Evolutionary conservation across 2,329 filamentous ascomycete genomes (phyloP).

Genomic region (Pseudogymnoascus sp.): DNA sequence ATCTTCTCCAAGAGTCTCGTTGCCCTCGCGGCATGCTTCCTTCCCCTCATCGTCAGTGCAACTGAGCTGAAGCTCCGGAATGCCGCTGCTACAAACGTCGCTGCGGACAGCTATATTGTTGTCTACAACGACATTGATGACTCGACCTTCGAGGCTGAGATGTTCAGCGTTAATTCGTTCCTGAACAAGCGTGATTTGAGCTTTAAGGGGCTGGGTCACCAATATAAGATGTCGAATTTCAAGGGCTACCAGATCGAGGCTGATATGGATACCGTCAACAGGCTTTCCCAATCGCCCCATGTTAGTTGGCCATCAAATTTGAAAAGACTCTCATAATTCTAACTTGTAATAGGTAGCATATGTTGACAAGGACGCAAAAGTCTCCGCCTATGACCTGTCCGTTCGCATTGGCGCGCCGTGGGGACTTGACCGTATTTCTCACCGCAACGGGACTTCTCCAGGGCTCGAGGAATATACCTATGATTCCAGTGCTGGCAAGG

Average conservation of each 20-base stretch:
- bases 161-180: slow-evolving; percentile 38
- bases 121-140: slow-evolving; percentile 45
- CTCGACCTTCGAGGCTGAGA: slow-evolving; percentile 41
- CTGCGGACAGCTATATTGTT: slow-evolving; percentile 54
- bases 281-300: slow-evolving; percentile 22
- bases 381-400: slow-evolving; percentile 37
- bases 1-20: not conserved
- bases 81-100: slow-evolving; percentile 37
- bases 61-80: slow-evolving; percentile 33
- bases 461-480: slow-evolving; percentile 24
- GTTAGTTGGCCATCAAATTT: slow-evolving; percentile 14
- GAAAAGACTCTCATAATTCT: not conserved
- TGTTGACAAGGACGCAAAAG: slow-evolving; percentile 44
- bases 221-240: slow-evolving; percentile 19
- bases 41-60: slow-evolving; percentile 21
- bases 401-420: slow-evolving; percentile 44
- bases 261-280: slow-evolving; percentile 21
- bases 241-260: slow-evolving; percentile 24
- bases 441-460: slow-evolving; percentile 13
- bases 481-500: slow-evolving; percentile 22
- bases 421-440: slow-evolving; percentile 26
- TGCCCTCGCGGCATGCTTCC: slow-evolving; percentile 22
- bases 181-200: slow-evolving; percentile 48
- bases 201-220: slow-evolving; percentile 19
- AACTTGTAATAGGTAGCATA: slow-evolving; percentile 38